These are phyloP conservation scores for Neltuma alba DNA, from an alignment of 306 rosid species.

Conservation along the genomic window DNA sequence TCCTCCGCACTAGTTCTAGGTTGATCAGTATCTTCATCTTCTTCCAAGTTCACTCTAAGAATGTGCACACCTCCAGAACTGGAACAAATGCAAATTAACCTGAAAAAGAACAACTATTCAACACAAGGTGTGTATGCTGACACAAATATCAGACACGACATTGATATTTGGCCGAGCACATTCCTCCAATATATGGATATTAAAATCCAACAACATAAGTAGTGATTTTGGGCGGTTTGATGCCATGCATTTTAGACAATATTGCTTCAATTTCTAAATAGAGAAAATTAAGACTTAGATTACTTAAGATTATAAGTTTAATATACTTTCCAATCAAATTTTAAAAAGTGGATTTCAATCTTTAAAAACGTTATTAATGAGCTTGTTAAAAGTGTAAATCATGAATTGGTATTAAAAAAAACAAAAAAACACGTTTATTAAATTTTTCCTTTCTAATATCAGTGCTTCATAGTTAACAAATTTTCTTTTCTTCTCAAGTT, in stretches of 20 bases:
- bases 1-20: slow-evolving; percentile 51
- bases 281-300: not conserved
- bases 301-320: not conserved
- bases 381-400: not conserved
- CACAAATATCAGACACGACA: not conserved
- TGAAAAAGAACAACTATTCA: slow-evolving; percentile 31
- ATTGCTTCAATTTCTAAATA: not conserved
- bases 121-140: not conserved
- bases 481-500: not conserved
- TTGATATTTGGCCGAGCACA: not conserved
- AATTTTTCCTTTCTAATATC: not conserved
- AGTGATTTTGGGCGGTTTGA: not conserved
- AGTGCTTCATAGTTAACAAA: not conserved
- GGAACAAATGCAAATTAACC: slow-evolving; percentile 77
- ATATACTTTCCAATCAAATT: not conserved
- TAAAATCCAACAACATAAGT: not conserved
- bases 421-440: too few relatives aligned
- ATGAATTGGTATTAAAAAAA: too few relatives aligned
- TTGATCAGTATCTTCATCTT: slow-evolving; percentile 17
- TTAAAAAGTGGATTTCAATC: not conserved
- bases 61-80: slow-evolving; percentile 72
- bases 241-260: not conserved
- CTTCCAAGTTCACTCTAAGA: slow-evolving; percentile 51
- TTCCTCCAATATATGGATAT: not conserved
- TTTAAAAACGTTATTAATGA: not conserved